Percentiles rank a stretch among this genome's conserved stretches.
Conservation (phyloP, 2,329 filamentous ascomycete genomes). For the Eutypa lata region DNA sequence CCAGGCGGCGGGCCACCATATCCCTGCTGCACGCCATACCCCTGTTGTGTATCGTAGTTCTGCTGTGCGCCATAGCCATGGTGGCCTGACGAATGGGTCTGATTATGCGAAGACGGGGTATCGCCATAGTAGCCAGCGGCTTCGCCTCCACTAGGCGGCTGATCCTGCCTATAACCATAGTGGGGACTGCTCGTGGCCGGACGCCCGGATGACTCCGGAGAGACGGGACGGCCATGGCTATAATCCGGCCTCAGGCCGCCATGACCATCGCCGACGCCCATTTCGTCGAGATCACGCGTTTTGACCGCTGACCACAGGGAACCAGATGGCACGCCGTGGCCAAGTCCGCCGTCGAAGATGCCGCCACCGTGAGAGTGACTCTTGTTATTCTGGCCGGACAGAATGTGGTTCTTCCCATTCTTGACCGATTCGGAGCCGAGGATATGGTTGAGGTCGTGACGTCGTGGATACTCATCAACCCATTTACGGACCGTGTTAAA, state of each 20-base stretch:
- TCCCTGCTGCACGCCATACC: constrained; percentile 6
- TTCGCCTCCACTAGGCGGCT: constrained; percentile 16
- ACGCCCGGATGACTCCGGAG: constrained; percentile 23
- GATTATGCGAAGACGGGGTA: background rate
- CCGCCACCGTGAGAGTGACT: constrained; percentile 39
- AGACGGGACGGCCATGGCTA: constrained; percentile 34
- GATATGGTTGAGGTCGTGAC: constrained; percentile 67
- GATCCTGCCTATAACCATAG: constrained; percentile 40
- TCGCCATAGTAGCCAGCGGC: constrained; percentile 8
- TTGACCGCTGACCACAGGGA: constrained; percentile 62
- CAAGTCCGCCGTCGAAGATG: constrained; percentile 36
- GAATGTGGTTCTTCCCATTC: constrained; percentile 74
- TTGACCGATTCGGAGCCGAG: constrained; percentile 82
- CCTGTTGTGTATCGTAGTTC: background rate
- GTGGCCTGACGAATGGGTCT: background rate
- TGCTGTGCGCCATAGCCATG: constrained; percentile 2
- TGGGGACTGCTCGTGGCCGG: constrained; percentile 23
- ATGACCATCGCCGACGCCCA: constrained; percentile 45
- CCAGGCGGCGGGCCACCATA: constrained; percentile 9
- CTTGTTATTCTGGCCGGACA: constrained; percentile 33
- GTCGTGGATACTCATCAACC: constrained; percentile 67
- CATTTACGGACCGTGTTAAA: constrained; percentile 81
- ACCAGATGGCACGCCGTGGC: constrained; percentile 56
- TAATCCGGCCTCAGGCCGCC: constrained; percentile 21
- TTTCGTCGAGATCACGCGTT: constrained; percentile 53